These are phyloP conservation scores for Jatropha multifida DNA, from an alignment of 441 rosid genomes.

Conservation along the genomic window DNA sequence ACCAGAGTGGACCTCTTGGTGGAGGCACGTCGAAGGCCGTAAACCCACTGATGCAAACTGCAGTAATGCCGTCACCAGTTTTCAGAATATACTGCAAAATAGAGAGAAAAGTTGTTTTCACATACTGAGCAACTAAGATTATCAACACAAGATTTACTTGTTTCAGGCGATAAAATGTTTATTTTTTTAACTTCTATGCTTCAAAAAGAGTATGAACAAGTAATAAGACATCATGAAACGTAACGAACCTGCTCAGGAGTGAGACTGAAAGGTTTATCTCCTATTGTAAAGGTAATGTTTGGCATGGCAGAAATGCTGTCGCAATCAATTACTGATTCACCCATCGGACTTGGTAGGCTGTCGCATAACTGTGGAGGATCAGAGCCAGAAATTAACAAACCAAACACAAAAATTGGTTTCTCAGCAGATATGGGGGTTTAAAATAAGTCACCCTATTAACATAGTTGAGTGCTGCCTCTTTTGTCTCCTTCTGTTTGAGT, in stretches of 20 bases:
- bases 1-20: slow-evolving; percentile 73
- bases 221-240: background rate
- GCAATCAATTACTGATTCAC: slow-evolving; percentile 60
- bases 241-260: slow-evolving; percentile 61
- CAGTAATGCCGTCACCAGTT: slow-evolving; percentile 45
- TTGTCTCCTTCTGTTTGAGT: slow-evolving; percentile 51
- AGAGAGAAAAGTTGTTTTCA: background rate
- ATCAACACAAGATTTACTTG: background rate
- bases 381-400: slow-evolving; percentile 4
- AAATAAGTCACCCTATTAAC: slow-evolving; percentile 42
- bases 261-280: slow-evolving; percentile 50
- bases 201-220: background rate
- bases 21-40: slow-evolving; percentile 62
- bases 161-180: too few species aligned
- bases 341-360: slow-evolving; percentile 69
- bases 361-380: slow-evolving; percentile 56
- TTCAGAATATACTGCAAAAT: slow-evolving; percentile 58
- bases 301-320: slow-evolving; percentile 49
- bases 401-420: background rate
- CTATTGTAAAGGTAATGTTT: slow-evolving; percentile 57
- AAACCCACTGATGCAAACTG: slow-evolving; percentile 66
- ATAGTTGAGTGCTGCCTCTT: slow-evolving; percentile 55
- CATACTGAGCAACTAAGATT: background rate
- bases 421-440: background rate
- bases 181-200: too few species aligned